A percentile compares a stretch with the other conserved stretches of the same genome.
These are phyloP conservation scores for Neostapfia colusana DNA, from an alignment of 176 grass and related monocot species.

Conservation along the genomic window DNA sequence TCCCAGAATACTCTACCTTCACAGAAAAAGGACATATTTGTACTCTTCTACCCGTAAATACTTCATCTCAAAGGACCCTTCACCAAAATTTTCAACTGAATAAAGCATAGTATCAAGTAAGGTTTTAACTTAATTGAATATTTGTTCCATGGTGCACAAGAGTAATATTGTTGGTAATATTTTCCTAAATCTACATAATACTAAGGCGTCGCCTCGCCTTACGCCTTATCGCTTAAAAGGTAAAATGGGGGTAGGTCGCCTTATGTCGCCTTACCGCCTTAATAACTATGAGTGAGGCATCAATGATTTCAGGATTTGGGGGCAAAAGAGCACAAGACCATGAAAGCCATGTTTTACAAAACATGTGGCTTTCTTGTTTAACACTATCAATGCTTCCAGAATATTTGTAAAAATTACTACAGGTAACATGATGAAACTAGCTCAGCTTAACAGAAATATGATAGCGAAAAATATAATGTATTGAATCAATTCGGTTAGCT, in stretches of 20 bases:
- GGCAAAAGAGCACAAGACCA: conserved; percentile 22
- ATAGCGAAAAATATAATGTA: conserved; percentile 5
- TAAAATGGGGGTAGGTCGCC: too few species aligned
- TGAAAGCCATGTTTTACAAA: conserved; percentile 30
- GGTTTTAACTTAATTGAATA: conserved; percentile 21
- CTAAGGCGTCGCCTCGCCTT: too few species aligned
- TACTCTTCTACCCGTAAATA: conserved; percentile 1
- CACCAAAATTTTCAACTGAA: conserved; percentile 21
- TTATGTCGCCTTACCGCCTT: too few species aligned
- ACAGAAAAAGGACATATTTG: conserved; percentile 4
- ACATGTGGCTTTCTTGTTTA: conserved; percentile 21
- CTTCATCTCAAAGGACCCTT: conserved; percentile 7
- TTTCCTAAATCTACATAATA: too few species aligned
- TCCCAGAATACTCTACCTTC: conserved; percentile 18
- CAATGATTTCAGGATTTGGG: conserved; percentile 26
- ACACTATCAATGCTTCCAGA: conserved; percentile 20
- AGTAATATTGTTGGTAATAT: too few species aligned
- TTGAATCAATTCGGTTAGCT: background rate
- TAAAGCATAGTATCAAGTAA: conserved; percentile 7
- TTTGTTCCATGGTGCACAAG: conserved; percentile 20
- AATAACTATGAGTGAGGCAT: conserved; percentile 39
- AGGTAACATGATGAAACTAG: conserved; percentile 42
- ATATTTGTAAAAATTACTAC: background rate
- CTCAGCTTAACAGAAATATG: background rate
- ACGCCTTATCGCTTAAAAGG: too few species aligned